Percentiles rank a stretch among this genome's conserved stretches.
These are phyloP conservation scores for Phoma sp. DNA, from an alignment of 2,329 filamentous ascomycete species.

Conservation along the genomic window DNA sequence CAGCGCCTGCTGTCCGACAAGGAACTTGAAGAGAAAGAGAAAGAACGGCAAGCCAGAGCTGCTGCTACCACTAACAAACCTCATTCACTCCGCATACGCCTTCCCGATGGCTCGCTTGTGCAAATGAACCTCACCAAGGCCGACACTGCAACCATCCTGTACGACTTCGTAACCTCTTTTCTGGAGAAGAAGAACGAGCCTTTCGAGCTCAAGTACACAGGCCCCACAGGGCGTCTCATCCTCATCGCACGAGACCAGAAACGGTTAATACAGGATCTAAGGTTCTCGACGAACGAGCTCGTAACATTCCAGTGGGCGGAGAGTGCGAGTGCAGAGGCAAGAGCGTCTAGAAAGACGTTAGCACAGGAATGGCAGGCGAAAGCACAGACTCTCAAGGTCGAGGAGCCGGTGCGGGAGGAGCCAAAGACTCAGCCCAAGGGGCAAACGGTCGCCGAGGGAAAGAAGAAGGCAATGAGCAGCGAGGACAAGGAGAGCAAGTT, in stretches of 20 bases:
- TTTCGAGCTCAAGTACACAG: conserved; percentile 75
- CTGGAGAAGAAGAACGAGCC: conserved; percentile 69
- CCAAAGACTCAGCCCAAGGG: conserved; percentile 8
- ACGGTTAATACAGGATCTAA: conserved; percentile 74
- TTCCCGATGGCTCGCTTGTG: conserved; percentile 83
- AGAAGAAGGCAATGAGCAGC: conserved; percentile 40
- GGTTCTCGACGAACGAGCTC: conserved; percentile 73
- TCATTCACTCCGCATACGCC: conserved; percentile 79
- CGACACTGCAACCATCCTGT: conserved; percentile 74
- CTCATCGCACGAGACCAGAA: conserved; percentile 54
- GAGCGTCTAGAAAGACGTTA: conserved; percentile 63
- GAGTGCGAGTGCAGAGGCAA: conserved; percentile 61
- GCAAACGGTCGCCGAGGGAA: conserved; percentile 37
- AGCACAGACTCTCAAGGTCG: conserved; percentile 71
- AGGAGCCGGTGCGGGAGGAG: conserved; percentile 52
- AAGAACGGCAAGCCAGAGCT: conserved; percentile 69
- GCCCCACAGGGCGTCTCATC: conserved; percentile 57
- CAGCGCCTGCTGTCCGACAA: conserved; percentile 80
- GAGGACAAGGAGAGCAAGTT: conserved; percentile 51
- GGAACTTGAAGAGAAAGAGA: conserved; percentile 75
- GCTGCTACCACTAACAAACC: conserved; percentile 65
- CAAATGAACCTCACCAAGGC: conserved; percentile 72
- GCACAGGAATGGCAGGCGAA: conserved; percentile 63
- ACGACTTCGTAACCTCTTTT: conserved; percentile 74
- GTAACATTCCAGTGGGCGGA: conserved; percentile 79